Evolutionary conservation across 805 yeast species (phyloP), one percentile per base, ranked within the genome.

Genomic region (Yamadazyma takamatsuzukensis): DNA sequence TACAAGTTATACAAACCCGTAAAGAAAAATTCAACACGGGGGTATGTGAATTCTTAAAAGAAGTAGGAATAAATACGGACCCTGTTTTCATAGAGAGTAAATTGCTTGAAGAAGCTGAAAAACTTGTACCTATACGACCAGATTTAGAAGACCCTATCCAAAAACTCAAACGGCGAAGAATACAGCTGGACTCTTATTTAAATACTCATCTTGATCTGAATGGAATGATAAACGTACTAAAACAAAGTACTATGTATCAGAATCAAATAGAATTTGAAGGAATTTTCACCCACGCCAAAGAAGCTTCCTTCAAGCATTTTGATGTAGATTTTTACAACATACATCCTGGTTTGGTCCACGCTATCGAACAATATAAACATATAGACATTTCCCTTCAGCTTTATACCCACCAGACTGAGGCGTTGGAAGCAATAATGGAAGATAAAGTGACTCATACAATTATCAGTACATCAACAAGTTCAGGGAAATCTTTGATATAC

Each of bases 401-500:
- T 21, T 93, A 87, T 53, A 53, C 76, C 0, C 99, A 93, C 59
- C 99, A 93, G 53, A 76, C 83, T 1, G 72, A 74, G 31, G 97
- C 96, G 0, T 54, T 89, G 2, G 70, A 79, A 34, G 70, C 79
- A 0, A 56, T 83, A 15, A 34, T 74, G 21, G 40, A 34, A 27
- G 22, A 26, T n/a, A 30, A 30, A 29, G 45, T 18, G 3, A 64
- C 74, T 29, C 79, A 89, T 56, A 87, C 88, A 4, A 84, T 93
- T 26, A 79, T 89, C 2, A 80, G 95, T n/a, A 93, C 98, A 0
- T 78, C 97, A 0, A 93, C 99, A 0, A 87, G 97, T 0, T 88
- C 97, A 0, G 99, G 99, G 29, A 93, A 93, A 49, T 89, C 97
- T 0, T 64, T 93, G 40, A 84, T 93, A 18, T 93, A 89, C 49